Evolutionary conservation across 495 filamentous ascomycete genomes (phyloP), one percentile per base, ranked within the genome.

Genomic region (Coniosporium apollinis): DNA sequence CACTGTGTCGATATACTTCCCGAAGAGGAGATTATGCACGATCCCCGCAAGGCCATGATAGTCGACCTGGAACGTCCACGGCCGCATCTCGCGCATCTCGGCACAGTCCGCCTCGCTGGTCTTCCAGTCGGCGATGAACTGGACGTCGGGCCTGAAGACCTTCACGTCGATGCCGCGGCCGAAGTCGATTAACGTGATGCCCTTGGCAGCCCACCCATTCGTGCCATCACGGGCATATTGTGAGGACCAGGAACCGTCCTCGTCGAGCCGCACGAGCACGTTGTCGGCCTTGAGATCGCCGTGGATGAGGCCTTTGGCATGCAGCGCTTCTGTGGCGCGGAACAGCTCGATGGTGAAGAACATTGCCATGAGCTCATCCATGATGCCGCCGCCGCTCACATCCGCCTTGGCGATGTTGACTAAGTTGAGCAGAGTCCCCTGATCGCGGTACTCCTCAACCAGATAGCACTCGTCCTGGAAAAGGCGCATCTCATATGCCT

Each of bases 261-360:
- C 55, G 32, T 83, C 76, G 33, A 94, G 71, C 6, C 89, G 83
- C 26, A 94, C 70, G 1, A 97, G 70, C 43, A 85, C 86, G 53
- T 97, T 97, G 52, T 97, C 89, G 1, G 79, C 72, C 56, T 97
- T 97, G 45, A 97, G 64, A 48, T 97, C 89, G 30, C 89, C 91
- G 52, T 97, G 89, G 18, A 94, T 62, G 43, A 97, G 69, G 5
- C 71, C 69, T 39, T 76, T 75, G 2, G 71, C 47, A 58, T 97
- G 89, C 36, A 96, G 64, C 0, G 74, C 74, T 60, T 97, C 87
- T 15, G 93, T 64, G 0, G 85, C 92, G 28, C 89, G 79, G 41
- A 96, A 66, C 19, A 97, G 71, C 55, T 97, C 89, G 40, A 96
- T 64, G 15, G 79, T 68, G 58, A 94, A 89, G 64, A 94, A 96